Percentiles rank a stretch among this genome's conserved stretches.
These are phyloP conservation scores for Verticillium klebahnii DNA, from an alignment of 2,329 filamentous ascomycete genomes.

Conservation along the genomic window DNA sequence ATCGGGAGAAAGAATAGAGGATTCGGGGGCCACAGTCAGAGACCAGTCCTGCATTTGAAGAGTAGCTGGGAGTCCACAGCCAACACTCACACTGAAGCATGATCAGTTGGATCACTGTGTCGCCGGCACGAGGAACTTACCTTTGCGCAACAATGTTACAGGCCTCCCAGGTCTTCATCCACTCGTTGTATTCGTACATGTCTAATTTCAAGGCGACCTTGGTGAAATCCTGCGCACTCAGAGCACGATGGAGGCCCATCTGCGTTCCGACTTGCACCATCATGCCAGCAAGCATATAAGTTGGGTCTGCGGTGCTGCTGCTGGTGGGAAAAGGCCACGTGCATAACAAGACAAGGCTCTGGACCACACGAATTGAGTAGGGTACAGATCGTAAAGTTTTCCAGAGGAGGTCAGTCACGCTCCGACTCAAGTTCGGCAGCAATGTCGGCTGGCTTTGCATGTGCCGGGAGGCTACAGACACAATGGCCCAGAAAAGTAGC, in stretches of 20 bases:
- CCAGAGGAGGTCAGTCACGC: conserved; percentile 10
- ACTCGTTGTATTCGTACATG: conserved; percentile 5
- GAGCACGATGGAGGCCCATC: conserved; percentile 19
- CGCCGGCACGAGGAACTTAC: not conserved
- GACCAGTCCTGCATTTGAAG: not conserved
- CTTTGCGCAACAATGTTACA: conserved; percentile 6
- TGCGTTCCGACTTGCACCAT: conserved; percentile 22
- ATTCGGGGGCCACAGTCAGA: not conserved
- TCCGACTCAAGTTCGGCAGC: conserved; percentile 3
- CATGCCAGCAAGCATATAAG: conserved; percentile 18
- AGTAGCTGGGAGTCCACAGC: not conserved
- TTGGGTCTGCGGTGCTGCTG: conserved; percentile 16
- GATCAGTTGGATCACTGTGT: too few species aligned
- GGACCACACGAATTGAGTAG: conserved; percentile 9
- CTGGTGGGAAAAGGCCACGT: conserved; percentile 21
- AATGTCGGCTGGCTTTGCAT: conserved; percentile 5
- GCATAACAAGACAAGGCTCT: conserved; percentile 20
- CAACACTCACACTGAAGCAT: not conserved
- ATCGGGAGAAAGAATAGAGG: too few species aligned
- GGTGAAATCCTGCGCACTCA: conserved; percentile 14
- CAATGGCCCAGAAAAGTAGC: conserved; percentile 5
- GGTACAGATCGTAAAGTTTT: conserved; percentile 4
- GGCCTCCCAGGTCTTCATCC: conserved; percentile 7
- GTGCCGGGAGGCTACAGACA: conserved; percentile 3
- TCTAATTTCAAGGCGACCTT: conserved; percentile 4